Evolutionary conservation across 1,284 basidiomycete species (phyloP), one percentile per base, ranked within the genome.

Genomic region (Microbotryum silenes-acaulis): DNA sequence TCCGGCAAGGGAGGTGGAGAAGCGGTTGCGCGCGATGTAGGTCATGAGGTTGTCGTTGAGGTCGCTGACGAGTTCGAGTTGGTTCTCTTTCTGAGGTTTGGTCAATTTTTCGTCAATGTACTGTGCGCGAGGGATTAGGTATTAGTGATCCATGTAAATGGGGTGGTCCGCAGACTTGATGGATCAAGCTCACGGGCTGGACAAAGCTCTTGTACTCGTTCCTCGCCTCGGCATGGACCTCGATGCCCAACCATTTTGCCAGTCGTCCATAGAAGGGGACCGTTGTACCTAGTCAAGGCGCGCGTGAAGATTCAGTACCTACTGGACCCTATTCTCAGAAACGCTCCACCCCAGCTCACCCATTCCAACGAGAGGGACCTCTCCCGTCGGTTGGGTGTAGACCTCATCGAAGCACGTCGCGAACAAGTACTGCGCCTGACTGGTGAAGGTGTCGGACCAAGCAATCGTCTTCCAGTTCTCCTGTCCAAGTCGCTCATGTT

Each of bases 181-280:
- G 25, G 25, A 29, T 61, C 25, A n/a, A 31, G 42, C 21, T 25
- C 27, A 60, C 65, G 9, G 68, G 68, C 51, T 67, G 62, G 14
- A 71, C 68, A 54, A 71, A 68, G 12, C 73, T 74, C 67, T 78
- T 78, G 71, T 76, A 77, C 56, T 77, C 73, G 44, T 72, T 72
- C 29, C 77, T 63, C 20, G 77, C 76, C 63, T 77, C 76, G 20
- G 76, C 74, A 25, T 75, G 75, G 8, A 77, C 71, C 31, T 74
- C 73, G 58, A 78, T 71, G 6, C 77, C 77, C n/a, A 77, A 68
- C 73, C 75, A 77, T 51, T 71, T 70, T 25, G 77, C 71, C n/a
- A 76, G 65, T 6, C 74, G 70, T 12, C 73, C 72, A 62, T 73
- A 74, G 68, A 74, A 74, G 8, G 73, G 72, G 1, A 70, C 63